Evolutionary conservation across 2,329 filamentous ascomycete genomes (phyloP), one percentile per base, ranked within the genome.

Genomic region (Chaetomium sp.): DNA sequence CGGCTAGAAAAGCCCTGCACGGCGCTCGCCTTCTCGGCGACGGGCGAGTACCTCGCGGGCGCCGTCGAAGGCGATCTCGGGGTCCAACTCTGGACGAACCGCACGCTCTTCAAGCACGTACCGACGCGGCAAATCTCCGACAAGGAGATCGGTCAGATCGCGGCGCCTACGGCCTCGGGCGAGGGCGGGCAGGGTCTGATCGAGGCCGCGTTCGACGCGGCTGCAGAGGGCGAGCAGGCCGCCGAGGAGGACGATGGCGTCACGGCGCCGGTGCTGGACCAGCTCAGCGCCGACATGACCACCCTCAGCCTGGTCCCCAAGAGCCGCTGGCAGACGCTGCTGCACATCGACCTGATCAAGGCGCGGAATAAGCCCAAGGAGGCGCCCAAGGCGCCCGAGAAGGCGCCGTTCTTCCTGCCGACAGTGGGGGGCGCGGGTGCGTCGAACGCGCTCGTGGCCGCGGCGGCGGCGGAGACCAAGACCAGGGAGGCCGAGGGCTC

Each of bases 71-170:
- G 90, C 64, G 87, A 89, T 68, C 85, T 97, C 1, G 95, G 95
- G 13, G 89, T 99, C n/a, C 89, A 92, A 70, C 86, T 99, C 56
- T 99, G 95, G 94, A 97, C 92, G 25, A 99, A 99, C 78, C 91
- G 91, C 73, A 90, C 90, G 0, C 82, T 98, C 1, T 99, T 97
- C 81, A 91, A 89, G 63, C 93, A 97, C 71, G 87, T 97, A 0
- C 89, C 93, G 0, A 96, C 93, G 0, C 84, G 90, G 23, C 91
- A 95, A 71, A 90, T 99, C 65, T 89, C 90, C 3, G 92, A 96
- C 68, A 84, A 86, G 62, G 88, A 92, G 55, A 86, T 96, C 51
- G 81, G 81, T 8, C 79, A 86, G 13, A 83, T 92, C 21, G 78
- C 83, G 5, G 85, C 84, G 2, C 93, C 93, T 0, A 93, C 90